Evolutionary conservation across 2,329 filamentous ascomycete species (phyloP).

Genomic region (Acrocalymma vagum): DNA sequence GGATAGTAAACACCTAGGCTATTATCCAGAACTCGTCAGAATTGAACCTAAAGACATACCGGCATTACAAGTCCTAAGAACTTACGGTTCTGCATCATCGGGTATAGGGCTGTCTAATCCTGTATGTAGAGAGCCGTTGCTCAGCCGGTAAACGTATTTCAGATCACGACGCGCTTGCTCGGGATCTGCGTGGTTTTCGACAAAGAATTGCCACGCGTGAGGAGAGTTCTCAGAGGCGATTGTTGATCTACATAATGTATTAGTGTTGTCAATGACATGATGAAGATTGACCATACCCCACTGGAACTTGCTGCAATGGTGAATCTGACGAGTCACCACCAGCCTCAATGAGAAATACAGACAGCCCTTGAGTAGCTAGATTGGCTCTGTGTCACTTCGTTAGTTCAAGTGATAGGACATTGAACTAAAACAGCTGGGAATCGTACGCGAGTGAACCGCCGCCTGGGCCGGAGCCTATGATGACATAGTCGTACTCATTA

Average conservation of each 20-base stretch:
- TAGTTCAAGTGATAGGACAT: not conserved
- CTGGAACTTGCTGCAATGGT: slow-evolving; percentile 8
- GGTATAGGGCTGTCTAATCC: slow-evolving; percentile 12
- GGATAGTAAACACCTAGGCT: slow-evolving; percentile 54
- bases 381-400: slow-evolving; percentile 10
- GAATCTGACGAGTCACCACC: slow-evolving; percentile 13
- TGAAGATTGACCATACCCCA: slow-evolving; percentile 4
- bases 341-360: slow-evolving; percentile 19
- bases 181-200: slow-evolving; percentile 12
- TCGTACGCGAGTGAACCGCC: slow-evolving; percentile 18
- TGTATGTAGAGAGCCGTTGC: slow-evolving; percentile 11
- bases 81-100: slow-evolving; percentile 15
- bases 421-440: not conserved
- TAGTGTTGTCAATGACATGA: not conserved
- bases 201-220: slow-evolving; percentile 18
- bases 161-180: slow-evolving; percentile 12
- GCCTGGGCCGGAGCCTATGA: slow-evolving; percentile 19
- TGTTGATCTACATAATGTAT: not conserved
- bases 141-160: slow-evolving; percentile 9
- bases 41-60: too few species aligned
- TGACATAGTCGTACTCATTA: slow-evolving; percentile 22
- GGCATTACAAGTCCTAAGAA: too few species aligned
- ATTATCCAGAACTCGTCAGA: too few species aligned
- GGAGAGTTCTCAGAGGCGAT: slow-evolving; percentile 5
- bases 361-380: slow-evolving; percentile 11